Percentiles rank a stretch among this genome's conserved stretches.
These are phyloP conservation scores for Epichloe gansuensis DNA, from an alignment of 2,329 filamentous ascomycete species.

Conservation along the genomic window DNA sequence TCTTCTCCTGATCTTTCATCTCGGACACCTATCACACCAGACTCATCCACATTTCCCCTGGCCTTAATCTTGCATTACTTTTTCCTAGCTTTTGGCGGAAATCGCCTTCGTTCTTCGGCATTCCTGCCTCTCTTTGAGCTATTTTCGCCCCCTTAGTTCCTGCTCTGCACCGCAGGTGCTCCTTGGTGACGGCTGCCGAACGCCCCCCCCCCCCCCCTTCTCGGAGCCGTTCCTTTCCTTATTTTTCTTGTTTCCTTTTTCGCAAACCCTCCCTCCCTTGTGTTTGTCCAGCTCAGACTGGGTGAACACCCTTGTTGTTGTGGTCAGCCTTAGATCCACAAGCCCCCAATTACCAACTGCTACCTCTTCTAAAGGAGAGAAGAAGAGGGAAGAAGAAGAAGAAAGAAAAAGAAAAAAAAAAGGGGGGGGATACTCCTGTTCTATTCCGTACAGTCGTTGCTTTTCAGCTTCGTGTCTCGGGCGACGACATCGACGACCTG, in stretches of 20 bases:
- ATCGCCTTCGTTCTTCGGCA: neutral
- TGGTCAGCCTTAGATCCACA: neutral
- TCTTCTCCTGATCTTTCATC: neutral
- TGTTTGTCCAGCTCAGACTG: constrained; percentile 1
- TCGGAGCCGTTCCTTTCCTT: neutral
- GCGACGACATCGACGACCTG: constrained; percentile 2
- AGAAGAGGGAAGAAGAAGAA: neutral
- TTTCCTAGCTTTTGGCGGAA: neutral
- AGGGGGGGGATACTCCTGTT: neutral
- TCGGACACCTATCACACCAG: neutral
- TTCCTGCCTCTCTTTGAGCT: neutral
- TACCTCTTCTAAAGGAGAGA: neutral
- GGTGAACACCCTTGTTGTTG: neutral
- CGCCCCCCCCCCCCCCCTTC: neutral
- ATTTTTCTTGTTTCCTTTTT: neutral
- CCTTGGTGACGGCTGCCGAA: neutral
- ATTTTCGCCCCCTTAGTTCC: neutral
- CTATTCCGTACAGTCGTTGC: neutral
- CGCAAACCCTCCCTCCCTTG: neutral
- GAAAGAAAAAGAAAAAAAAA: neutral
- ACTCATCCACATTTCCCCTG: no score
- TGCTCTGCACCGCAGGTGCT: neutral
- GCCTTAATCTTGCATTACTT: no score
- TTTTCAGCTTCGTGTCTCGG: constrained; percentile 5
- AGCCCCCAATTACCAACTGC: neutral